phyloP scores from a whole-genome alignment of 106 monocot species.

The Dioscorea zingiberensis region DNA sequence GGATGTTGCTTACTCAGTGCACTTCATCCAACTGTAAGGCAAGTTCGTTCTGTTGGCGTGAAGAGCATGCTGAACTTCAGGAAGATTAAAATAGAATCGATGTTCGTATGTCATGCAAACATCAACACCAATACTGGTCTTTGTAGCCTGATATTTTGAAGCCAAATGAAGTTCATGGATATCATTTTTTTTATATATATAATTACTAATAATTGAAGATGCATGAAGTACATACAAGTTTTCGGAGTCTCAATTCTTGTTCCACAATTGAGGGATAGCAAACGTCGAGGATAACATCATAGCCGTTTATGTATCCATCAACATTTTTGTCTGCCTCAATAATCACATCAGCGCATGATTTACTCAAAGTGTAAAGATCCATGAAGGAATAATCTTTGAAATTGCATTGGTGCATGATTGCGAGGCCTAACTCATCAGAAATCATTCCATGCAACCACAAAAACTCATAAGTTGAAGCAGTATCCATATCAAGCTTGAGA shows the following conservation, averaged over 20 bases:
- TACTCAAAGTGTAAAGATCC: constrained; percentile 50
- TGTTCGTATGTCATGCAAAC: constrained; percentile 91
- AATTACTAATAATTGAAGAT: not conserved
- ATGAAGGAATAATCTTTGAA: constrained; percentile 72
- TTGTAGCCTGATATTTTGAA: constrained; percentile 44
- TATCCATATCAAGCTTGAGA: constrained; percentile 79
- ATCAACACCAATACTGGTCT: constrained; percentile 81
- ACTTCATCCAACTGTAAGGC: constrained; percentile 81
- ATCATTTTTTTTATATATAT: too few species aligned
- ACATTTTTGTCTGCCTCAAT: constrained; percentile 46
- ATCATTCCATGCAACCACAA: constrained; percentile 99
- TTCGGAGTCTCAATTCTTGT: constrained; percentile 75
- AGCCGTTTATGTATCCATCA: constrained; percentile 69
- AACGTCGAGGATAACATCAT: constrained; percentile 91
- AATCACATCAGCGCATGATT: constrained; percentile 68
- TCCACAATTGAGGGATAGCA: constrained; percentile 89
- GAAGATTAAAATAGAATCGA: constrained; percentile 83
- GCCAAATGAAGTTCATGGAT: too few species aligned
- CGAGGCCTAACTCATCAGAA: constrained; percentile 84
- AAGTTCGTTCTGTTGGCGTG: constrained; percentile 90
- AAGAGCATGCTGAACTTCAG: constrained; percentile 82
- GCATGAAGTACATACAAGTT: constrained; percentile 47
- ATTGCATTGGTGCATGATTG: constrained; percentile 63
- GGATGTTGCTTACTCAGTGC: constrained; percentile 55
- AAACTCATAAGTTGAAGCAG: constrained; percentile 67